Evolutionary conservation across 202 grass and related monocot species (phyloP).

Genomic region (Setaria viridis): DNA sequence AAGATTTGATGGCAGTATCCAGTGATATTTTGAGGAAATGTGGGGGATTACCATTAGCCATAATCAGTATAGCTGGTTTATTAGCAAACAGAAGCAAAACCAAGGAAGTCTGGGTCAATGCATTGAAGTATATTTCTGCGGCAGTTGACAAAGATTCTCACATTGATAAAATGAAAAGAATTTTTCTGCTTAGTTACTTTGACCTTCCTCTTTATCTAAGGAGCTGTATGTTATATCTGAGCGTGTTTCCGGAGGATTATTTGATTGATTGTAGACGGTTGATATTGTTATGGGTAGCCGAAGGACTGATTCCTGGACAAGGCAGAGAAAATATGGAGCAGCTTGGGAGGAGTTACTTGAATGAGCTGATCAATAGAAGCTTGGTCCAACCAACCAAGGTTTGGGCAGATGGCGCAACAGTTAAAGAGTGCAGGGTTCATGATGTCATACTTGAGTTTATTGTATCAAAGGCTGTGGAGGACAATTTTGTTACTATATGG

Average conservation of each 20-base stretch:
- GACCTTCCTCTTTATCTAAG: not conserved
- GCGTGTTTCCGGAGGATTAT: conserved; percentile 3
- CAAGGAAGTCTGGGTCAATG: not conserved
- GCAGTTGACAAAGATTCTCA: conserved; percentile 5
- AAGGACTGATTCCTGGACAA: not conserved
- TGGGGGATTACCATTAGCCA: conserved; percentile 28
- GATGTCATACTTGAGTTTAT: conserved; percentile 31
- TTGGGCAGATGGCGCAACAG: not conserved
- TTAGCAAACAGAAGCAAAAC: not conserved
- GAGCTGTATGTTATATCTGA: not conserved
- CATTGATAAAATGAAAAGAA: not conserved
- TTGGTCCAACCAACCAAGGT: not conserved
- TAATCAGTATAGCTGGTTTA: conserved; percentile 38
- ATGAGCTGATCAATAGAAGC: not conserved
- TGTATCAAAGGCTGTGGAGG: not conserved
- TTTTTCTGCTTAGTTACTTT: conserved; percentile 13
- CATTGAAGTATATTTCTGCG: not conserved
- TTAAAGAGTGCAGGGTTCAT: not conserved
- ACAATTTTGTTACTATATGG: conserved; percentile 39
- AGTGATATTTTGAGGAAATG: conserved; percentile 8
- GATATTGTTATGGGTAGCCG: not conserved
- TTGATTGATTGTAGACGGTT: not conserved
- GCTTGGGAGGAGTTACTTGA: not conserved
- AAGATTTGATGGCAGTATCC: not conserved
- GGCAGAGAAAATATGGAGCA: not conserved